Evolutionary conservation across 2,329 filamentous ascomycete genomes (phyloP), one percentile per base, ranked within the genome.

Genomic region (Orbilia quercus): DNA sequence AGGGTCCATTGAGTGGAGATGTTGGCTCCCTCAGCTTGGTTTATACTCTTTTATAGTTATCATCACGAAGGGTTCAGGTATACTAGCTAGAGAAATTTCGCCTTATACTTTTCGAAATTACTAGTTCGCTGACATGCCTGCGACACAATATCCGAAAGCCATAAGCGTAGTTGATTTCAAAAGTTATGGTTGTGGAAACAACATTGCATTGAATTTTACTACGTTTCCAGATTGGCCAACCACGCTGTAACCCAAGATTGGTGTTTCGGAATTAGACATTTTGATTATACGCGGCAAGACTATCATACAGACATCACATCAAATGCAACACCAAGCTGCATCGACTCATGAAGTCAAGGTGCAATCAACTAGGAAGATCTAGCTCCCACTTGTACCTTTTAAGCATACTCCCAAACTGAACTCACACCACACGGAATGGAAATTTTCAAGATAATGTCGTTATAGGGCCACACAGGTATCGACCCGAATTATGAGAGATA

Each of bases 381-480:
- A 7, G 16, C 16, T 45, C 18, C 42, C 42, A 31, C 28, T 9
- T 31, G 28, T 5, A 31, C 28, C 28, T 4, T 9, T 31, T n/a
- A n/a, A n/a, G n/a, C 28, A 9, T 31, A 9, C 28, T 31, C 9
- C 28, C 28, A 4, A 31, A 9, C 28, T 31, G n/a, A n/a, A n/a
- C 28, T 9, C 28, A 31, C 3, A 23, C n/a, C 42, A 20, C 42
- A 20, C 42, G 18, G 6, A 45, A 45, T n/a, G 22, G 18, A 45
- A 12, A 14, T 31, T 16, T 7, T n/a, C 14, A 34, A 11, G 36
- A 38, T 18, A 38, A 18, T 34, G 54, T 28, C 40, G 44, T 16
- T 50, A 59, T 28, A 65, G 25, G 65, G 50, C 18, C 50, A 50
- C 58, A 51, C 44, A 57, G 9, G 47, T 57, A 54, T 42, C 25